Conservation (phyloP, 768 basidiomycete species). For the Mycena polygramma region DNA sequence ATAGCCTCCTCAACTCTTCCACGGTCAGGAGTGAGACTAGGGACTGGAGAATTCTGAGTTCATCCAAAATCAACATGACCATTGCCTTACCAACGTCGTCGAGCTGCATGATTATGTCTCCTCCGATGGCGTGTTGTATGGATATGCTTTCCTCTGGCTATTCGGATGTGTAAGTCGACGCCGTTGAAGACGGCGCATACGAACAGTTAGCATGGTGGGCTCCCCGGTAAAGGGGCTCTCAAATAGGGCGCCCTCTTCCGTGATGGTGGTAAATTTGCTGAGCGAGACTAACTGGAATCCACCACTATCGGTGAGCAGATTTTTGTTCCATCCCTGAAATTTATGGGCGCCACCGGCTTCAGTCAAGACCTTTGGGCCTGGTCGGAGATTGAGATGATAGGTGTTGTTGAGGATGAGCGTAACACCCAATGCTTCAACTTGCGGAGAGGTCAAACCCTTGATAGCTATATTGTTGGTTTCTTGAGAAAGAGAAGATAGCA, state of each 20-base stretch:
- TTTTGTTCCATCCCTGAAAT: slow-evolving; percentile 91
- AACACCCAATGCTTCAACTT: slow-evolving; percentile 85
- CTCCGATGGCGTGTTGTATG: slow-evolving; percentile 84
- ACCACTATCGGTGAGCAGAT: slow-evolving; percentile 93
- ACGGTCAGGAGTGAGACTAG: slow-evolving; percentile 79
- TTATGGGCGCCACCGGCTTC: slow-evolving; percentile 88
- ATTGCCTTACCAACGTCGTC: slow-evolving; percentile 85
- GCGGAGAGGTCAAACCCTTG: slow-evolving; percentile 89
- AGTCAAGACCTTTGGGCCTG: slow-evolving; percentile 79
- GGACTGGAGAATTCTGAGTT: slow-evolving; percentile 59
- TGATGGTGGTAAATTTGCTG: slow-evolving; percentile 87
- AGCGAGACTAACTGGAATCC: slow-evolving; percentile 92
- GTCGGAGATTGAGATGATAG: slow-evolving; percentile 90
- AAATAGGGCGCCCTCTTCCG: slow-evolving; percentile 91
- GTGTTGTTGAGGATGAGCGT: slow-evolving; percentile 89
- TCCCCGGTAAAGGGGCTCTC: slow-evolving; percentile 88
- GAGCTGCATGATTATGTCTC: slow-evolving; percentile 95
- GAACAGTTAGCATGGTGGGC: slow-evolving; percentile 88
- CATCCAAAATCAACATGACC: slow-evolving; percentile 1
- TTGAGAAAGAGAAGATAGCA: neutral
- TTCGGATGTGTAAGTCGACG: neutral
- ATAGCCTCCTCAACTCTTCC: slow-evolving; percentile 90
- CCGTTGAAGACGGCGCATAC: slow-evolving; percentile 40
- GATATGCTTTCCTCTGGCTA: slow-evolving; percentile 93
- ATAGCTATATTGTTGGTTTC: slow-evolving; percentile 61